Conservation (phyloP, 2,329 filamentous ascomycete species). For the Exophiala dermatitidis region DNA sequence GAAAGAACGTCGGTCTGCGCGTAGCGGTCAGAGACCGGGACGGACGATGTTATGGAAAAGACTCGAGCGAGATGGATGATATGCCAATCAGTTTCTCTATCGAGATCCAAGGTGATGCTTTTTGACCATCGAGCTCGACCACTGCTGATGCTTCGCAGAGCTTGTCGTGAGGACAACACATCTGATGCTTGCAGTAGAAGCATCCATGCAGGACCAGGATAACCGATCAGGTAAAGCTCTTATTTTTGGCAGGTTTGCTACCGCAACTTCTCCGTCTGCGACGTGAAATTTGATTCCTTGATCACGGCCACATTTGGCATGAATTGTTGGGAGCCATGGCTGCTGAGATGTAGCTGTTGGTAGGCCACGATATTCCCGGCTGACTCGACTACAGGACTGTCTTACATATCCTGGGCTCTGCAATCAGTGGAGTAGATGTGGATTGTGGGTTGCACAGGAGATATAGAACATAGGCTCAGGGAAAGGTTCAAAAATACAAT, state of each 20-base stretch:
- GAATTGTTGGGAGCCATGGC: too few relatives aligned
- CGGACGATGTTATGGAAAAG: conserved; percentile 25
- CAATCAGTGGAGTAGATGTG: too few relatives aligned
- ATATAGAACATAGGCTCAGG: too few relatives aligned
- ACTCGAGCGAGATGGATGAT: conserved; percentile 44
- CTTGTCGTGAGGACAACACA: conserved; percentile 58
- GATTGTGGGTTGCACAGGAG: too few relatives aligned
- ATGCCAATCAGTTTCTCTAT: conserved; percentile 62
- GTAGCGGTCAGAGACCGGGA: conserved; percentile 55
- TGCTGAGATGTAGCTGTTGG: too few relatives aligned
- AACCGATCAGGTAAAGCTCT: conserved; percentile 59
- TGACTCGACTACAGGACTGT: too few relatives aligned
- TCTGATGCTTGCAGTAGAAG: conserved; percentile 59
- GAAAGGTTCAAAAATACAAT: too few relatives aligned
- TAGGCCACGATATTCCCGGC: too few relatives aligned
- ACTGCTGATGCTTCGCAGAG: conserved; percentile 43
- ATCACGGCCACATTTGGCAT: too few relatives aligned
- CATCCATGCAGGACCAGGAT: conserved; percentile 54
- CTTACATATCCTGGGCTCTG: too few relatives aligned
- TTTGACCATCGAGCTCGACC: background rate
- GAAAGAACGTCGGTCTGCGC: conserved; percentile 59
- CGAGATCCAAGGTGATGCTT: conserved; percentile 59
- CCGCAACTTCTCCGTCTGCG: conserved; percentile 22
- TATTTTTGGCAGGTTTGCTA: conserved; percentile 33
- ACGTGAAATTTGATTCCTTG: background rate